phyloP scores from a whole-genome alignment of 108 stramenopile genomes.

The Poteriospumella lacustris region DNA sequence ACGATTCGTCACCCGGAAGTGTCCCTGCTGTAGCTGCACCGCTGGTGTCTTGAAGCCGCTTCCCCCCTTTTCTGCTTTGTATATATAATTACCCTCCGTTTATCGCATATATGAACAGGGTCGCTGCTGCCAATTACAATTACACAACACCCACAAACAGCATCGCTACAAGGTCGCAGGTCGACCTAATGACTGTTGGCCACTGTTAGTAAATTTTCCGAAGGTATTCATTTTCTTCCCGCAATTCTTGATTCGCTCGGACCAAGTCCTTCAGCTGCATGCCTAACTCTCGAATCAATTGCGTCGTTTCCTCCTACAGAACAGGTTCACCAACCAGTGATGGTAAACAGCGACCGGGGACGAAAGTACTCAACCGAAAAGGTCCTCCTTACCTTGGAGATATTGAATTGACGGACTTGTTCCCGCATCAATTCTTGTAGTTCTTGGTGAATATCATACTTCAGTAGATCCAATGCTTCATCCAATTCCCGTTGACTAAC shows the following conservation, averaged over 20 bases:
- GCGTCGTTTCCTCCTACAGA: conserved; percentile 23
- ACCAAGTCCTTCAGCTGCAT: conserved; percentile 4
- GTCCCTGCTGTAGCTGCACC: no score
- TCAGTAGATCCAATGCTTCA: conserved; percentile 15
- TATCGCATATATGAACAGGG: no score
- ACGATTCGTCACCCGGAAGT: no score
- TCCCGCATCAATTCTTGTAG: conserved; percentile 19
- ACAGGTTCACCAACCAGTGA: background rate
- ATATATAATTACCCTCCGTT: no score
- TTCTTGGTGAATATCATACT: conserved; percentile 25
- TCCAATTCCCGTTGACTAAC: background rate
- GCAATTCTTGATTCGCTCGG: conserved; percentile 21
- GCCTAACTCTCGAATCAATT: background rate
- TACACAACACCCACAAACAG: no score
- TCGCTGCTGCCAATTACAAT: no score
- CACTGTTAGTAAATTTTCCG: conserved; percentile 11
- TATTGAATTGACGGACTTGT: conserved; percentile 19
- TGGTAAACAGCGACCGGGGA: background rate
- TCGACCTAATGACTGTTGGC: no score
- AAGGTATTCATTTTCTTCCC: conserved; percentile 18
- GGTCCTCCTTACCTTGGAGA: conserved; percentile 10
- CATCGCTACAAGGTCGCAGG: no score
- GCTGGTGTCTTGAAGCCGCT: no score
- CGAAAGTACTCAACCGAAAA: background rate
- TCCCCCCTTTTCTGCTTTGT: no score